Evolutionary conservation across 1,284 basidiomycete genomes (phyloP).

Genomic region (Ustilago sp.): DNA sequence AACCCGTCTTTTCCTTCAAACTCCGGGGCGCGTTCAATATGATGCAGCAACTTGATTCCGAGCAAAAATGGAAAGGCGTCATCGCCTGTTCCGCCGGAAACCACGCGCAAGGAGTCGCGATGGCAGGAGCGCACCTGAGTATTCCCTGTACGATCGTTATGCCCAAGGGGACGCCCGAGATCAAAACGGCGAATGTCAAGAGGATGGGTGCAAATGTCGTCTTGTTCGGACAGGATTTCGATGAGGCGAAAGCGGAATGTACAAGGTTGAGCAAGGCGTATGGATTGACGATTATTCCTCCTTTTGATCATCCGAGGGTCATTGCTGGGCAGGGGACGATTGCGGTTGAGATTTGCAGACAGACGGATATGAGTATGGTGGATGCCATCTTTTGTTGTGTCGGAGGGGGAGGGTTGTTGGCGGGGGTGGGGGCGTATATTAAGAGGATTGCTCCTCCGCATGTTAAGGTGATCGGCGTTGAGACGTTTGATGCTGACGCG

Average conservation of each 20-base stretch:
- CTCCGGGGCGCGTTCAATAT: conserved; percentile 94
- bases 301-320: conserved; percentile 96
- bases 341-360: conserved; percentile 82
- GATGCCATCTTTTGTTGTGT: conserved; percentile 90
- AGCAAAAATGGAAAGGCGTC: conserved; percentile 96
- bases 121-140: conserved; percentile 85
- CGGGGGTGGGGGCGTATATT: conserved; percentile 91
- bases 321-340: conserved; percentile 98
- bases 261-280: conserved; percentile 81
- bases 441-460: conserved; percentile 90
- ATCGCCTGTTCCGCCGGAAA: conserved; percentile 98
- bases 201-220: conserved; percentile 94
- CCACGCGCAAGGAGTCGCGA: conserved; percentile 97
- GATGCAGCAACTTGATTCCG: conserved; percentile 88
- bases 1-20: conserved; percentile 99
- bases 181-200: conserved; percentile 94
- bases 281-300: conserved; percentile 90
- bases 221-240: conserved; percentile 91
- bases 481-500: conserved; percentile 94
- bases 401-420: conserved; percentile 90
- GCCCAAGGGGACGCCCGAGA: conserved; percentile 93
- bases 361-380: conserved; percentile 71
- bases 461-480: conserved; percentile 88
- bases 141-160: conserved; percentile 98
- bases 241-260: conserved; percentile 95